These are phyloP conservation scores for Chlorella vulgaris DNA, from an alignment of 139 green algal genomes.

Conservation along the genomic window DNA sequence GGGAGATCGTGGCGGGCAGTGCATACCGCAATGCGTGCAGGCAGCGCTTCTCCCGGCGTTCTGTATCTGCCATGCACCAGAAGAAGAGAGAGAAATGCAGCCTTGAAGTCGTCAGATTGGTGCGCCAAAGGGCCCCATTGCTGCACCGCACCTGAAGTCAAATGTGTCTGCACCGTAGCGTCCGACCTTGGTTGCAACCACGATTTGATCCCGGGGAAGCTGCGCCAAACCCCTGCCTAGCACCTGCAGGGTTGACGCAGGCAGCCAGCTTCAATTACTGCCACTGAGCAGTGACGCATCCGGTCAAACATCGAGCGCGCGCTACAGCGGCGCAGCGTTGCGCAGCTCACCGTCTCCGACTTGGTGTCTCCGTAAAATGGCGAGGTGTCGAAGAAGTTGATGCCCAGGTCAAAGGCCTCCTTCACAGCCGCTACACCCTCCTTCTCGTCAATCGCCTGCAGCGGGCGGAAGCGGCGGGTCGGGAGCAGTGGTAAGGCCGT, in stretches of 20 bases:
- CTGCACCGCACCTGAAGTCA: slow-evolving; percentile 82
- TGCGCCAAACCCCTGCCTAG: slow-evolving; percentile 74
- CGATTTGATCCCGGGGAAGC: slow-evolving; percentile 79
- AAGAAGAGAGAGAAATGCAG: too few species aligned
- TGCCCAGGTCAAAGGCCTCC: slow-evolving; percentile 79
- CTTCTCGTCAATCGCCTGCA: slow-evolving; percentile 73
- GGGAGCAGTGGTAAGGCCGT: not conserved
- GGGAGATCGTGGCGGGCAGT: not conserved
- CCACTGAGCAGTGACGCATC: not conserved
- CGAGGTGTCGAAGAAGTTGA: slow-evolving; percentile 98
- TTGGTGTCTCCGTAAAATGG: slow-evolving; percentile 90
- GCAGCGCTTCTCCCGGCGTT: too few species aligned
- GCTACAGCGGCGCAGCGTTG: too few species aligned
- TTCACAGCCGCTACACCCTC: slow-evolving; percentile 75
- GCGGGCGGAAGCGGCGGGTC: not conserved
- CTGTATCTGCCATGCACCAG: too few species aligned
- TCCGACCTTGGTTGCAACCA: slow-evolving; percentile 92
- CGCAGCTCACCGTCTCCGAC: slow-evolving; percentile 84
- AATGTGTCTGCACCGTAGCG: slow-evolving; percentile 85
- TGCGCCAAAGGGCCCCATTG: too few species aligned
- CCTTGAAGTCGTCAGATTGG: too few species aligned
- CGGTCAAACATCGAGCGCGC: too few species aligned
- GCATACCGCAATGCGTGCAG: too few species aligned
- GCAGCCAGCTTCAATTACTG: not conserved
- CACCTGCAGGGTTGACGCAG: slow-evolving; percentile 54